Evolutionary conservation across 441 rosid genomes (phyloP).

Genomic region (Erodium texanum): DNA sequence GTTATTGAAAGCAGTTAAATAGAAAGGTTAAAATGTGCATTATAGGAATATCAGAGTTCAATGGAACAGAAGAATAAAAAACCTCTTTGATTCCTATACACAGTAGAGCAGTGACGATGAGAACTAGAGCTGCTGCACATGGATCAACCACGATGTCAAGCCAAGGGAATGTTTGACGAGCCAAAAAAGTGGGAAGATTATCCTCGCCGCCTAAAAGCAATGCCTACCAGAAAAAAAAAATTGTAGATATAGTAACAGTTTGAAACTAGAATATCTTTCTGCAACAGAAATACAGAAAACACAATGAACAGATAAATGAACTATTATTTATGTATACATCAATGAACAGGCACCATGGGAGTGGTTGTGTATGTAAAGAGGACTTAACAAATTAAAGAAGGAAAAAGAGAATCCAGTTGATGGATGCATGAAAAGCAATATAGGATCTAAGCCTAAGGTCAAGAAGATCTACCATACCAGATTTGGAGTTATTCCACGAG

Average conservation of each 20-base stretch:
- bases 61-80: background rate
- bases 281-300: background rate
- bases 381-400: slow-evolving; percentile 2
- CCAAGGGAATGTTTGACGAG: background rate
- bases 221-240: background rate
- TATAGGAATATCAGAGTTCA: background rate
- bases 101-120: background rate
- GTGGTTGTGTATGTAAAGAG: background rate
- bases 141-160: background rate
- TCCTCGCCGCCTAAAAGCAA: background rate
- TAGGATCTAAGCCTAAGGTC: background rate
- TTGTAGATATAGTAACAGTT: background rate
- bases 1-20: slow-evolving; percentile 10
- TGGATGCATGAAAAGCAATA: background rate
- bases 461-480: slow-evolving; percentile 42
- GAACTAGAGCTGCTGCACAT: background rate
- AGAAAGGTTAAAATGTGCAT: background rate
- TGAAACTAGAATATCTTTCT: background rate
- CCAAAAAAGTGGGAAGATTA: background rate
- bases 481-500: slow-evolving; percentile 95
- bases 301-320: background rate
- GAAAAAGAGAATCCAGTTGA: background rate
- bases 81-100: background rate
- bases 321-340: background rate
- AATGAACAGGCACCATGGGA: background rate